Conservation (phyloP, 2,329 filamentous ascomycete species). For the Fusarium stilboides region DNA sequence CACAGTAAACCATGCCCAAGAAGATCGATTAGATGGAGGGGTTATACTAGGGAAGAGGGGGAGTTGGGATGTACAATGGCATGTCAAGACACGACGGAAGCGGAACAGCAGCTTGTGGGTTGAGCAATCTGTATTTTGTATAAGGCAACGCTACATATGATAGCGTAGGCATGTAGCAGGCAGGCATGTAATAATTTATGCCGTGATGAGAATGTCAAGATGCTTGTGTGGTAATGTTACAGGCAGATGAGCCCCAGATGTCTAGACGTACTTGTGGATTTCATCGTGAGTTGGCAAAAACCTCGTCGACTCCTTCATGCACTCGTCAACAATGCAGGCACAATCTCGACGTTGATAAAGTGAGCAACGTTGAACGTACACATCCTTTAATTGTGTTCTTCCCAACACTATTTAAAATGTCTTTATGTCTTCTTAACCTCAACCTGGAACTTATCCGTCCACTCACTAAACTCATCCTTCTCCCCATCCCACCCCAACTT, state of each 20-base stretch:
- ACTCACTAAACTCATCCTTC: constrained; percentile 83
- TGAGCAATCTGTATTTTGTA: constrained; percentile 48
- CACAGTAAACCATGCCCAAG: constrained; percentile 5
- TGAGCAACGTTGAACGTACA: no score
- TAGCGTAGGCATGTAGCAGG: constrained; percentile 26
- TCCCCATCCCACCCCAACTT: constrained; percentile 73
- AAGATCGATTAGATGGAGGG: constrained; percentile 9
- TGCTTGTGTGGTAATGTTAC: neutral
- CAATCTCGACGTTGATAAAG: no score
- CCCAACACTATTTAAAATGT: neutral
- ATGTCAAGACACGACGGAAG: constrained; percentile 6
- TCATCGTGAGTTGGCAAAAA: no score
- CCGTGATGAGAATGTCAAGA: constrained; percentile 25
- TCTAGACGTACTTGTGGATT: no score
- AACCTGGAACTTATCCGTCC: constrained; percentile 74
- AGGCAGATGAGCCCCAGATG: no score
- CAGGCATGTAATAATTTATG: constrained; percentile 31
- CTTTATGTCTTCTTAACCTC: constrained; percentile 63
- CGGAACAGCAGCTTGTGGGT: constrained; percentile 4
- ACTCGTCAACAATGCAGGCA: no score
- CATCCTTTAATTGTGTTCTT: no score
- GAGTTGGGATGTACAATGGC: constrained; percentile 16
- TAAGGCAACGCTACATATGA: constrained; percentile 37
- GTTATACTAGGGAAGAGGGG: constrained; percentile 50
- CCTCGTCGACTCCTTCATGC: no score